These are phyloP conservation scores for Fraxinus cuspidata DNA, from an alignment of 257 asterid genomes.

Conservation along the genomic window DNA sequence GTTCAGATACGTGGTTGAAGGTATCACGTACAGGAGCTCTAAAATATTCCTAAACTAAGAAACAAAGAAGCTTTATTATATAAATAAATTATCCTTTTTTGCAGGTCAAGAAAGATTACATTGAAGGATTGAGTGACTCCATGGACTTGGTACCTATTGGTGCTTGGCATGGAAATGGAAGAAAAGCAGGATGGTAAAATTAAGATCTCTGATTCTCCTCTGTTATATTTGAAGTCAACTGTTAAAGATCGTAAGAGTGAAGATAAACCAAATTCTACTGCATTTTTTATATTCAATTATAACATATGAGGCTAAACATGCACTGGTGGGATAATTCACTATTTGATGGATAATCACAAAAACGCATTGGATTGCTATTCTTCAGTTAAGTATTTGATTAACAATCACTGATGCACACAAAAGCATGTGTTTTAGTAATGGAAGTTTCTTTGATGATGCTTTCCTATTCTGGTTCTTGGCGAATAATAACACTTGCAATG, in stretches of 20 bases:
- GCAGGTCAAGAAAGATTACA: slow-evolving; percentile 87
- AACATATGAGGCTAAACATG: neutral
- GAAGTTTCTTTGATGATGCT: neutral
- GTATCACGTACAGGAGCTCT: slow-evolving; percentile 32
- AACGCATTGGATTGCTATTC: slow-evolving; percentile 4
- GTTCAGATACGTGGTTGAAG: slow-evolving; percentile 95
- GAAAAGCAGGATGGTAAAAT: slow-evolving; percentile 91
- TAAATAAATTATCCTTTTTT: slow-evolving; percentile 20
- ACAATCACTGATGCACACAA: neutral
- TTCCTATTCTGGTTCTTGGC: slow-evolving; percentile 14
- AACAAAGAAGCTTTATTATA: slow-evolving; percentile 13
- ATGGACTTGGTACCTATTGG: slow-evolving; percentile 94
- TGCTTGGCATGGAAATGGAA: slow-evolving; percentile 96
- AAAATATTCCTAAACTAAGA: slow-evolving; percentile 21
- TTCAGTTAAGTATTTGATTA: neutral
- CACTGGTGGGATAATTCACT: neutral
- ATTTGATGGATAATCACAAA: neutral
- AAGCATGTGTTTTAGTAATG: slow-evolving; percentile 2
- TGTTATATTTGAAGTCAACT: slow-evolving; percentile 2
- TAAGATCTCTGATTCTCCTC: slow-evolving; percentile 7
- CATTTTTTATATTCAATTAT: slow-evolving; percentile 8
- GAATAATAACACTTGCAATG: neutral
- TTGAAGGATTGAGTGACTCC: slow-evolving; percentile 82
- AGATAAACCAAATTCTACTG: neutral
- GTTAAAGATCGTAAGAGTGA: neutral